Conservation (phyloP, 169 alveolate genomes). For the Plasmodium berghei region DNA sequence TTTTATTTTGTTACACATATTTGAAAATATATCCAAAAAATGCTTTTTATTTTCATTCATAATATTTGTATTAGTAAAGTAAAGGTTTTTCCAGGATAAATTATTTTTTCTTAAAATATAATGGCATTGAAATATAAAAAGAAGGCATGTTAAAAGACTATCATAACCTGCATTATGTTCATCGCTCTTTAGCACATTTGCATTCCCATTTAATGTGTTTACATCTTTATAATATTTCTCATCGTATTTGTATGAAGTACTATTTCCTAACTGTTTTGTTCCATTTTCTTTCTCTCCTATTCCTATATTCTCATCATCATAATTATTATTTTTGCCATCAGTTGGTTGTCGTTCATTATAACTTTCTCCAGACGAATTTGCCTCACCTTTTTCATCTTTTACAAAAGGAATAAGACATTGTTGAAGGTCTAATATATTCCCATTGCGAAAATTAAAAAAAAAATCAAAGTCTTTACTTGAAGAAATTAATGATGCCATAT, state of each 20-base stretch:
- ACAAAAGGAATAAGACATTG: slow-evolving; percentile 61
- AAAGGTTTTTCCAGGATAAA: slow-evolving; percentile 62
- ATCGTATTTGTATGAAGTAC: background rate
- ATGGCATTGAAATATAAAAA: slow-evolving; percentile 85
- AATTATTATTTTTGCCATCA: background rate
- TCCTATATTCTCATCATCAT: background rate
- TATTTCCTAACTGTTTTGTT: background rate
- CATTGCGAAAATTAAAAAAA: slow-evolving; percentile 58
- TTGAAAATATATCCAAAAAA: slow-evolving; percentile 68
- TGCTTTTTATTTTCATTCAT: slow-evolving; percentile 16
- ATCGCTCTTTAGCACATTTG: slow-evolving; percentile 61
- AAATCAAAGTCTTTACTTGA: slow-evolving; percentile 57
- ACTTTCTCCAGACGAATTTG: background rate
- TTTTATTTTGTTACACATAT: slow-evolving; percentile 80
- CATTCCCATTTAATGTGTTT: background rate
- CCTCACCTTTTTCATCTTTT: background rate
- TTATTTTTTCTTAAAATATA: slow-evolving; percentile 77
- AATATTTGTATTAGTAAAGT: slow-evolving; percentile 41
- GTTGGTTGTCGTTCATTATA: background rate
- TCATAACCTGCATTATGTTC: slow-evolving; percentile 92
- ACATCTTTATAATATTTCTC: background rate
- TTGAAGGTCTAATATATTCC: slow-evolving; percentile 34
- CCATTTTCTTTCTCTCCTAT: background rate
- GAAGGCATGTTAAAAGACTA: slow-evolving; percentile 89
- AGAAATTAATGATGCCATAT: slow-evolving; percentile 72